Evolutionary conservation across 2,329 filamentous ascomycete species (phyloP), one percentile per base, ranked within the genome.

Genomic region (Fusarium pseudograminearum): DNA sequence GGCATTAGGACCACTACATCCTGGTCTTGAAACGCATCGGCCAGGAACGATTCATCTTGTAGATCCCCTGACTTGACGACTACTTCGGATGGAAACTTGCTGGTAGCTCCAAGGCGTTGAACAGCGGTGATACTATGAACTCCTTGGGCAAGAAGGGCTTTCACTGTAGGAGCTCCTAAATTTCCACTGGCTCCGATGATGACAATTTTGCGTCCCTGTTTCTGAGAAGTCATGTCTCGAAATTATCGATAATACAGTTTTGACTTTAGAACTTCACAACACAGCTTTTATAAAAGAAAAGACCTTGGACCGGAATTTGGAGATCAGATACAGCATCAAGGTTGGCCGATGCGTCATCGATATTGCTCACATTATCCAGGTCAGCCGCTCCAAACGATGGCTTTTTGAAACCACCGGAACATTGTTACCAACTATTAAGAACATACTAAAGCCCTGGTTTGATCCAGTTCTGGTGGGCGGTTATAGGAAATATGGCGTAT

Each of bases 1-100:
- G 62, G 51, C 50, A 64, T 57, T 12, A 70, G 20, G 9, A 67
- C 57, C 2, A 70, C 38, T 12, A 6, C 42, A 51, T 70, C 62
- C 18, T 67, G 54, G 8, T 30, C 54, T 41, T 57, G 40, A 12
- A 70, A 67, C 2, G 24, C 20, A 14, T 24, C n/a, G 3, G 6
- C 26, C 22, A 70, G 28, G 10, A 70, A 67, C 3, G 42, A 20
- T 15, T 64, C 62, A 8, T 70, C 57, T 8, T 47, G 40, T 7
- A 67, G 31, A 30, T 57, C n/a, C 6, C 67, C 57, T 3, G 28
- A 24, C 41, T 56, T 70, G 4, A 58, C 45, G 16, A 42, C 30
- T 8, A 67, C 28, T 5, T 30, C 28, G 5, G 45, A 38, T 3
- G 52, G 47, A 4, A 70, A 65, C 1, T n/a, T 31, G 28, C 67